Evolutionary conservation across 768 basidiomycete genomes (phyloP).

Genomic region (Leccinum subgranulosum): DNA sequence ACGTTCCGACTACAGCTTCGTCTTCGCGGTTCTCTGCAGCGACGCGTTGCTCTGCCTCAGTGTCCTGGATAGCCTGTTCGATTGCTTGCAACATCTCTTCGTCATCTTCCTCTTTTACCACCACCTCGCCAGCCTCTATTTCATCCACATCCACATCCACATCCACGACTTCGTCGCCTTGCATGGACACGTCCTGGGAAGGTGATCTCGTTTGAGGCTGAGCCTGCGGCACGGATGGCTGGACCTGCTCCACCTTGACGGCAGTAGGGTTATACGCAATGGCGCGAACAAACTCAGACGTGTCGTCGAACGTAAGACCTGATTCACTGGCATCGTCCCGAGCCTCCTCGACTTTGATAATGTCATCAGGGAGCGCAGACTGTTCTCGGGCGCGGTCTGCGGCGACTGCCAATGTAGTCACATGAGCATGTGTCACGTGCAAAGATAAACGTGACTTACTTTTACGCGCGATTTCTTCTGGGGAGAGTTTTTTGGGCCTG

Average conservation of each 20-base stretch:
- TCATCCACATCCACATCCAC: slow-evolving; percentile 64
- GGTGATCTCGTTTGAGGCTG: slow-evolving; percentile 37
- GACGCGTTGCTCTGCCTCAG: slow-evolving; percentile 52
- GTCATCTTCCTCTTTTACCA: slow-evolving; percentile 77
- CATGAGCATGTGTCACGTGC: background rate
- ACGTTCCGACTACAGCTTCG: slow-evolving; percentile 51
- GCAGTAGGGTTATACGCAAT: slow-evolving; percentile 65
- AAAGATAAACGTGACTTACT: slow-evolving; percentile 42
- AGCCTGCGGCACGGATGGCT: slow-evolving; percentile 26
- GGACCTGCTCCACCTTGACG: slow-evolving; percentile 48
- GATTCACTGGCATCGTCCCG: slow-evolving; percentile 36
- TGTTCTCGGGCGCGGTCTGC: slow-evolving; percentile 58
- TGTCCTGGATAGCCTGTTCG: slow-evolving; percentile 61
- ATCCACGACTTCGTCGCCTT: slow-evolving; percentile 49
- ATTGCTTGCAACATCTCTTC: slow-evolving; percentile 78
- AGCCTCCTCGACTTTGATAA: slow-evolving; percentile 46
- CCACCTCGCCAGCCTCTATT: slow-evolving; percentile 78
- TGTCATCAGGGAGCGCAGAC: slow-evolving; percentile 35
- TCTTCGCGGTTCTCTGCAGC: slow-evolving; percentile 32
- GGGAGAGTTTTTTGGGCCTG: slow-evolving; percentile 70
- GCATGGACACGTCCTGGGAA: slow-evolving; percentile 55
- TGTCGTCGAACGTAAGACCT: slow-evolving; percentile 90
- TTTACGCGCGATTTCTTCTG: slow-evolving; percentile 78
- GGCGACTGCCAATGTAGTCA: slow-evolving; percentile 47
- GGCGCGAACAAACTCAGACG: slow-evolving; percentile 91